Evolutionary conservation across 305 asterid genomes (phyloP), one percentile per base, ranked within the genome.

Genomic region (Fraxinus velutina): DNA sequence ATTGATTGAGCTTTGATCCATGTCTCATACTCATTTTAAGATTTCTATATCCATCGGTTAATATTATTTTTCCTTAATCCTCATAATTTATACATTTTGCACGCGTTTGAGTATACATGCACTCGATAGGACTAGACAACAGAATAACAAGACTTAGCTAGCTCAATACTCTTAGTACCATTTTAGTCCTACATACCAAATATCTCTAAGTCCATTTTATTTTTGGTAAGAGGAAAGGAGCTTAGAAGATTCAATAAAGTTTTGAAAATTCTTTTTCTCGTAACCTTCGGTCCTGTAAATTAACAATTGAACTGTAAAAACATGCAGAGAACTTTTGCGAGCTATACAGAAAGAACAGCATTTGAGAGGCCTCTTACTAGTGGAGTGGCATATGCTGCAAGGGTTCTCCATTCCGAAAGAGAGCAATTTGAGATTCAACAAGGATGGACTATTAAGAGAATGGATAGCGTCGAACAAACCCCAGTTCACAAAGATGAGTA

Each of bases 361-460:
- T 94, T 96, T 77, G 99, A 96, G 90, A 92, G 99, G 77, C 99
- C 99, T 39, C 95, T 96, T 60, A 96, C 99, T 0, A 94, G 98
- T 85, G 99, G 99, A 32, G 99, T 96, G 82, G 99, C 99, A 50
- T 96, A 94, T 78, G 98, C 99, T 8, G 99, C 92, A 47, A 88
- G 96, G 85, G 98, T 96, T 84, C 98, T 93, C 71, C 93, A 92
- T 62, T 82, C 90, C 27, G 98, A 94, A 78, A 89, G 99, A 74
- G 92, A 93, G 85, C 88, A 89, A 52, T 96, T 96, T 79, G 99
- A 96, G 92, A 87, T 81, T 70, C 88, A 90, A 64, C 99, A 93
- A 77, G 96, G 97, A 66, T 96, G 99, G 99, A 89, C 89, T 36
- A 94, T 96, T 76, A 96, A 92, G 93, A 93, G 90, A 89, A 96